phyloP scores from a whole-genome alignment of 345 rosid genomes.

The Sonneratia alba region DNA sequence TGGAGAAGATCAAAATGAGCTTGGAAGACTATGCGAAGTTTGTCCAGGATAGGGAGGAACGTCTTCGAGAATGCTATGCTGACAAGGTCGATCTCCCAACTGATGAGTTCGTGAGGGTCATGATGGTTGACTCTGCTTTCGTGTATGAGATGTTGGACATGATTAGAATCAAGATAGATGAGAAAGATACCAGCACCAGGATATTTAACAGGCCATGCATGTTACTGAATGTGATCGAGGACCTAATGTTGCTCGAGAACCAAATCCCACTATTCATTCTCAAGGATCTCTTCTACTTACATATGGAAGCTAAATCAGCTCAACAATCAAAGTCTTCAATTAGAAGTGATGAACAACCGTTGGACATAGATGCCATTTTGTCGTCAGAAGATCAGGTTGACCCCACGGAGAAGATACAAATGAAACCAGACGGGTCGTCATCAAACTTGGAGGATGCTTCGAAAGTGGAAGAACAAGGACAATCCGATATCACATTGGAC shows the following conservation, averaged over 20 bases:
- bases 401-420: too few species aligned
- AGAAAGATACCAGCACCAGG: neutral
- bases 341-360: neutral
- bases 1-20: neutral
- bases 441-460: neutral
- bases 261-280: constrained; percentile 21
- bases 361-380: too few species aligned
- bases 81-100: neutral
- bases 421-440: too few species aligned
- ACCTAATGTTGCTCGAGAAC: neutral
- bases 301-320: neutral
- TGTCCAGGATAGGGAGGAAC: neutral
- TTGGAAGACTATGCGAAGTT: neutral
- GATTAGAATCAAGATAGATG: neutral
- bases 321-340: neutral
- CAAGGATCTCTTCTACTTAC: constrained; percentile 1
- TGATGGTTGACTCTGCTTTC: neutral
- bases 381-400: too few species aligned
- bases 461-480: neutral
- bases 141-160: constrained; percentile 10
- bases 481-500: too few species aligned
- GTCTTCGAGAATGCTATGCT: constrained; percentile 6
- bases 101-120: constrained; percentile 1
- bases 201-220: constrained; percentile 9
- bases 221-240: neutral